phyloP scores from a whole-genome alignment of 257 asterid species.

The Ophiorrhiza pumila region DNA sequence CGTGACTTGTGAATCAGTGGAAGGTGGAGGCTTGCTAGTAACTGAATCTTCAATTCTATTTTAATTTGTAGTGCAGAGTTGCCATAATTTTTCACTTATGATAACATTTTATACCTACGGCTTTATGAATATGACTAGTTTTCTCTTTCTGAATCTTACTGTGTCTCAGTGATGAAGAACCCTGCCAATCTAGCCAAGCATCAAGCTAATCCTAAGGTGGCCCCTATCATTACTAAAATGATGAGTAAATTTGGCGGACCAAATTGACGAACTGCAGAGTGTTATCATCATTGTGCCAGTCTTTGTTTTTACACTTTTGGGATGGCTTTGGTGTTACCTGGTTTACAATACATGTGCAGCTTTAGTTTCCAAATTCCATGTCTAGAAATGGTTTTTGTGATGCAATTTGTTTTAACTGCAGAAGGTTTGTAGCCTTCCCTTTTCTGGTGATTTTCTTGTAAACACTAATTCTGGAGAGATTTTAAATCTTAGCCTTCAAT shows the following conservation, averaged over 20 bases:
- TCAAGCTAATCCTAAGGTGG: conserved; percentile 87
- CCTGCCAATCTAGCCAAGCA: conserved; percentile 91
- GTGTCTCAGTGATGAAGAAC: conserved; percentile 84
- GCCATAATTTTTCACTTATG: background rate
- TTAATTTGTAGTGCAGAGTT: background rate
- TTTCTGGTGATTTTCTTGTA: background rate
- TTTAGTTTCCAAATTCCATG: background rate
- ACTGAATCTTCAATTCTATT: background rate
- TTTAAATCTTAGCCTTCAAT: background rate
- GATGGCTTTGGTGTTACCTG: background rate
- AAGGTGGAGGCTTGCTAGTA: background rate
- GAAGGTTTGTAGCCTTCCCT: background rate
- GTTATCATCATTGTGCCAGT: background rate
- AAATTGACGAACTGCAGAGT: conserved; percentile 14
- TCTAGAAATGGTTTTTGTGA: background rate
- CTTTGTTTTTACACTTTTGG: background rate
- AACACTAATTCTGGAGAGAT: background rate
- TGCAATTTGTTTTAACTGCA: background rate
- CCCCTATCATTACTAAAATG: conserved; percentile 82
- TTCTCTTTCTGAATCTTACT: background rate
- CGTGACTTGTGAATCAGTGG: background rate
- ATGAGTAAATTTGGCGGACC: conserved; percentile 74
- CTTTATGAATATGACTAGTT: background rate
- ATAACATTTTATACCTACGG: background rate
- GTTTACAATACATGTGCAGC: background rate